Conservation (phyloP, 441 rosid species). For the Isatis lusitanica region DNA sequence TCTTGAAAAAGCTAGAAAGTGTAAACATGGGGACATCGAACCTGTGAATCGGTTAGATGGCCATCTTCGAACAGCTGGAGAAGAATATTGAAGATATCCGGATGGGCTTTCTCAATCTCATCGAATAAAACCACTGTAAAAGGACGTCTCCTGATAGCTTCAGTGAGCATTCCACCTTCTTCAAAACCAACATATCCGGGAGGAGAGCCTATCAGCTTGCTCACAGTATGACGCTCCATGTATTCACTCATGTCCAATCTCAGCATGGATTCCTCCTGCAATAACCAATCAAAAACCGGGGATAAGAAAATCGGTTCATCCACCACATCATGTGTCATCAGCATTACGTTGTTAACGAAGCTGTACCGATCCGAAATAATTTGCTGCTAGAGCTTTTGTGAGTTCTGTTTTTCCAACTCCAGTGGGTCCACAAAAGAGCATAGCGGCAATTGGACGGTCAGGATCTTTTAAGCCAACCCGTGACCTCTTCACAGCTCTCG, state of each 20-base stretch:
- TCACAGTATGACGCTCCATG: conserved; percentile 82
- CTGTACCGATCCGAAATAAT: conserved; percentile 87
- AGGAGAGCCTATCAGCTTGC: conserved; percentile 77
- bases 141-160: conserved; percentile 78
- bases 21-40: conserved; percentile 27
- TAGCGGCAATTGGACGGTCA: conserved; percentile 69
- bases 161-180: conserved; percentile 77
- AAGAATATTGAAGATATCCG: conserved; percentile 75
- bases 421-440: conserved; percentile 85
- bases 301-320: not conserved
- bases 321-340: conserved; percentile 10
- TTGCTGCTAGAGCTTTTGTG: conserved; percentile 66
- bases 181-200: conserved; percentile 77
- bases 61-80: conserved; percentile 82
- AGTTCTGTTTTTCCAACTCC: conserved; percentile 82
- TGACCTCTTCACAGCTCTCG: conserved; percentile 81
- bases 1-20: conserved; percentile 2
- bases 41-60: conserved; percentile 86
- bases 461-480: conserved; percentile 74
- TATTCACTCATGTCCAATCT: conserved; percentile 86
- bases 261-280: conserved; percentile 79
- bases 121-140: conserved; percentile 70
- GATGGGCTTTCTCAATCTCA: conserved; percentile 85
- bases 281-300: conserved; percentile 14
- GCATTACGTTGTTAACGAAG: conserved; percentile 15